Percentiles rank a stretch among this genome's conserved stretches.
Conservation (phyloP, 2,329 filamentous ascomycete genomes). For the Neofusicoccum sp. region DNA sequence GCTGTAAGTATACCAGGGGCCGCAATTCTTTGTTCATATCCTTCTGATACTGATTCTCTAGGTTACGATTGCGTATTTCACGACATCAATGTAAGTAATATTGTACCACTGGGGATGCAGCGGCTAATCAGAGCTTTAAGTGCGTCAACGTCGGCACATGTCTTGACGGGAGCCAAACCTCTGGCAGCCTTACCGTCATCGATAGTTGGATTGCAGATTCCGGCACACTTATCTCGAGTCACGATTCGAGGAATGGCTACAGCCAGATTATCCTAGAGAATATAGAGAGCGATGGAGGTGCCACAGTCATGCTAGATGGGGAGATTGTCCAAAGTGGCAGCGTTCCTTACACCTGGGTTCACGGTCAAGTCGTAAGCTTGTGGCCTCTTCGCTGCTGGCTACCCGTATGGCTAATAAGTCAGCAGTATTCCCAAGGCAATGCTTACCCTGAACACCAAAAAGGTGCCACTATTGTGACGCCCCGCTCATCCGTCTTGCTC, state of each 20-base stretch:
- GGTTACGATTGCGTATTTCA: constrained; percentile 4
- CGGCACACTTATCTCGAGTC: constrained; percentile 7
- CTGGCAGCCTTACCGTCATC: constrained; percentile 7
- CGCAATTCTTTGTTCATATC: neutral
- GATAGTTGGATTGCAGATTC: neutral
- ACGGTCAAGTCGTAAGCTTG: neutral
- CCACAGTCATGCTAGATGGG: neutral
- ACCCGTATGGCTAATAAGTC: neutral
- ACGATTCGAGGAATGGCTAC: neutral
- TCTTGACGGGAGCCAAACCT: constrained; percentile 5
- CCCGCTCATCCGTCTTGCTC: neutral
- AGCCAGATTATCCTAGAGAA: constrained; percentile 21
- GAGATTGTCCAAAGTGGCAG: neutral
- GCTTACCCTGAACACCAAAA: neutral
- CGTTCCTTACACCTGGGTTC: constrained; percentile 13
- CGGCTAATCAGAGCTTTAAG: neutral
- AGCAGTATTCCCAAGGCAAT: neutral
- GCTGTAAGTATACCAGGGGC: neutral
- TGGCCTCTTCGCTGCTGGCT: too few species aligned
- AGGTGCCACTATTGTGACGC: neutral
- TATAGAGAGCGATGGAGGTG: constrained; percentile 1
- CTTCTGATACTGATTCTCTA: neutral
- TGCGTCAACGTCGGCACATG: neutral
- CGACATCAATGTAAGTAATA: neutral
- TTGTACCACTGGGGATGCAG: neutral